These are phyloP conservation scores for Sclerotiophoma versabilis DNA, from an alignment of 2,329 filamentous ascomycete genomes.

Conservation along the genomic window DNA sequence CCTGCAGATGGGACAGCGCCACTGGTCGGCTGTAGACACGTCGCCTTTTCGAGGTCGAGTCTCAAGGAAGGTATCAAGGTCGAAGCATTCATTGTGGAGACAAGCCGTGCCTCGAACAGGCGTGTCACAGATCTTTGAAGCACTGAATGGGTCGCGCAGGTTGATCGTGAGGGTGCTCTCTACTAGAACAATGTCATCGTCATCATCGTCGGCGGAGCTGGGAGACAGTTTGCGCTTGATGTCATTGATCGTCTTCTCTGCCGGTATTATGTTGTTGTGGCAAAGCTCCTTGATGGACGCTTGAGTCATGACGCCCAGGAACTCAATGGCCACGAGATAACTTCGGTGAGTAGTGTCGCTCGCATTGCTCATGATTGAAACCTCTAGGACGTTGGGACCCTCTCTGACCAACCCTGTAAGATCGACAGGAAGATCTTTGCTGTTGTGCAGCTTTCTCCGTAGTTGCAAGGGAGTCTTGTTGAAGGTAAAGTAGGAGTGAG, in stretches of 20 bases:
- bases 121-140: slow-evolving; percentile 64
- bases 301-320: slow-evolving; percentile 63
- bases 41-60: slow-evolving; percentile 37
- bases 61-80: slow-evolving; percentile 80
- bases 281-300: slow-evolving; percentile 45
- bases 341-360: slow-evolving; percentile 48
- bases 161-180: slow-evolving; percentile 52
- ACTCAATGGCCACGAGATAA: slow-evolving; percentile 75
- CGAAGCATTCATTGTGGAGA: slow-evolving; percentile 85
- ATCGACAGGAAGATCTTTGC: slow-evolving; percentile 78
- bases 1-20: slow-evolving; percentile 86
- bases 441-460: slow-evolving; percentile 74
- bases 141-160: slow-evolving; percentile 57
- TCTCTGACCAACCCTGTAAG: slow-evolving; percentile 66
- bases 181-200: slow-evolving; percentile 58
- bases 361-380: slow-evolving; percentile 48
- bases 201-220: slow-evolving; percentile 55
- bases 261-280: slow-evolving; percentile 45
- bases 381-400: slow-evolving; percentile 68
- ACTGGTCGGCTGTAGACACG: slow-evolving; percentile 66
- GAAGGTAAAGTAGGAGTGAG: slow-evolving; percentile 71
- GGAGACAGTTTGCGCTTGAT: slow-evolving; percentile 63
- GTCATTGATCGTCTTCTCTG: slow-evolving; percentile 59
- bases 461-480: slow-evolving; percentile 65
- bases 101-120: slow-evolving; percentile 77